Conservation (phyloP, 306 rosid genomes). For the Dicorynia guianensis region DNA sequence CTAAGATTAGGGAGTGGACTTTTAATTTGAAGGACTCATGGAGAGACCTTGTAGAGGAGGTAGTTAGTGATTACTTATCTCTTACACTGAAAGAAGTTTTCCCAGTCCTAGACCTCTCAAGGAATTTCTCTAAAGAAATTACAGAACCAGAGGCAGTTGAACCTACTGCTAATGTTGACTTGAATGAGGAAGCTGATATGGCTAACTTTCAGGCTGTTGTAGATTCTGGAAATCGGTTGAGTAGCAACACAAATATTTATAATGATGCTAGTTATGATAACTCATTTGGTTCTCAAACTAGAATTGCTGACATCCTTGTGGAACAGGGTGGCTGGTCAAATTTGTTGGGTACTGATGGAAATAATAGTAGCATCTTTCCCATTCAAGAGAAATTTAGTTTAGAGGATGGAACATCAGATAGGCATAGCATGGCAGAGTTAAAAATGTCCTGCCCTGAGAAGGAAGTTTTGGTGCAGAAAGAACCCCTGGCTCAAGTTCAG, state of each 20-base stretch:
- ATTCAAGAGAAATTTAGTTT: constrained; percentile 34
- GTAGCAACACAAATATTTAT: constrained; percentile 26
- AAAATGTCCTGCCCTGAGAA: constrained; percentile 16
- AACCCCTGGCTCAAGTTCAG: constrained; percentile 25
- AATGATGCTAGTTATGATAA: constrained; percentile 24
- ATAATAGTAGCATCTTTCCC: not conserved
- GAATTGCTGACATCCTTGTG: constrained; percentile 4
- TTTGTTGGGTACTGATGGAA: constrained; percentile 33
- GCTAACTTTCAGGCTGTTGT: constrained; percentile 31
- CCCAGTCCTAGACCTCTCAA: constrained; percentile 41
- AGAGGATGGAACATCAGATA: constrained; percentile 27
- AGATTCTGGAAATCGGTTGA: not conserved
- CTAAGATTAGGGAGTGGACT: constrained; percentile 71
- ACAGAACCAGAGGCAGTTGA: constrained; percentile 37
- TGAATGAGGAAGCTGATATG: constrained; percentile 14
- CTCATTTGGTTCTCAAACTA: constrained; percentile 30
- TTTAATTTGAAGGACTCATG: constrained; percentile 57
- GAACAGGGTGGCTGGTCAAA: constrained; percentile 20
- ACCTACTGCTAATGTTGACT: constrained; percentile 27
- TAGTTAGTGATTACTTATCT: constrained; percentile 51
- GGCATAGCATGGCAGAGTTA: constrained; percentile 14
- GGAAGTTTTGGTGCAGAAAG: constrained; percentile 40
- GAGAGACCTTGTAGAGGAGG: constrained; percentile 63
- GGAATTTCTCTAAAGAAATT: constrained; percentile 38
- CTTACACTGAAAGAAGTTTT: constrained; percentile 49